Evolutionary conservation across 2,329 filamentous ascomycete species (phyloP), one percentile per base, ranked within the genome.

Genomic region (Ceratocystis diversiconidia): DNA sequence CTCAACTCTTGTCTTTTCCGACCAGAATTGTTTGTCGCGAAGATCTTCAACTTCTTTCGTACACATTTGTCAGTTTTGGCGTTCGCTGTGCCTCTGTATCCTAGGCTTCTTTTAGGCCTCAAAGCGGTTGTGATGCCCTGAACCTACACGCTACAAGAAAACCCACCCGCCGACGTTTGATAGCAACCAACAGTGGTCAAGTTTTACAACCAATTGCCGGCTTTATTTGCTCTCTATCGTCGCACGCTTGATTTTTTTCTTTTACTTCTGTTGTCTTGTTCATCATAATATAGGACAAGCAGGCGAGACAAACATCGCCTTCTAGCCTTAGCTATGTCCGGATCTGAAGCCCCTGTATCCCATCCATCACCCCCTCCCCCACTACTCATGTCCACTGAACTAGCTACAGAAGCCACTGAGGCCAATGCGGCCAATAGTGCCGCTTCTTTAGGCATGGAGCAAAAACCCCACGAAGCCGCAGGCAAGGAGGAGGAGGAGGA

Each of bases 391-490:
- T 15, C 62, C 61, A 62, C n/a, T 62, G 43, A 62, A 17, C 36
- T 41, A 41, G 41, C 36, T 19, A 41, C 10, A 25, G 46, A 50
- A 41, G 25, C 62, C 62, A 63, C 22, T 55, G 62, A 63, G 3
- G 30, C 62, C 32, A 17, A 46, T 46, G 41, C 43, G 61, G 15
- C 55, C 46, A 28, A 41, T 55, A 41, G 62, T 41, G 19, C 41
- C 25, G 41, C 48, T 12, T 17, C 46, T 63, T 52, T 32, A 55
- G 61, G 61, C 25, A 41, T 50, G 28, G 44, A 41, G 8, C 46
- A 52, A 63, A 63, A 63, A 22, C 8, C 41, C 55, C 55, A 59
- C 55, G 55, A 59, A 48, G 61, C 43, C 32, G 32, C 43, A 50
- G 61, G n/a, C 52, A 30, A 59, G 25, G 55, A 41, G 36, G 36